Percentiles rank a stretch among this genome's conserved stretches.
These are phyloP conservation scores for Tanozyma kutaoensis DNA, from an alignment of 805 yeast genomes.

Conservation along the genomic window DNA sequence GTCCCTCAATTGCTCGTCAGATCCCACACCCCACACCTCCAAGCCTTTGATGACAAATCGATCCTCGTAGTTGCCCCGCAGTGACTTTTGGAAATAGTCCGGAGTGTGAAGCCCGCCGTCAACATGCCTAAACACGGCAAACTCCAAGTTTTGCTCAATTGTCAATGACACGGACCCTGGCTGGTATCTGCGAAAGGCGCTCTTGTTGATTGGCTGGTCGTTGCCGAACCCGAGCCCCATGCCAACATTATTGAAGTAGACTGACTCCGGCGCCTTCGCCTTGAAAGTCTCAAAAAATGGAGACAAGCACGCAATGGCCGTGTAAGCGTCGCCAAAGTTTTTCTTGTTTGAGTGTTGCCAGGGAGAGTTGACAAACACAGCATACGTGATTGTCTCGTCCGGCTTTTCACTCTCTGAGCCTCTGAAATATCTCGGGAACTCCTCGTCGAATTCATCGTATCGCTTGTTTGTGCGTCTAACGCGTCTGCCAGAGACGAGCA, in stretches of 20 bases:
- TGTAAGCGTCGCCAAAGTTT: conserved; percentile 51
- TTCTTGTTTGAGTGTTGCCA: conserved; percentile 68
- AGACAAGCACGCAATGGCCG: conserved; percentile 49
- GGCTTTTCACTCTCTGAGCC: conserved; percentile 10
- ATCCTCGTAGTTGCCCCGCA: conserved; percentile 41
- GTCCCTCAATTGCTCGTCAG: conserved; percentile 60
- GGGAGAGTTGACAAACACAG: conserved; percentile 52
- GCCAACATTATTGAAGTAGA: conserved; percentile 61
- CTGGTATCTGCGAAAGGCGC: conserved; percentile 27
- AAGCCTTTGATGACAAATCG: conserved; percentile 58
- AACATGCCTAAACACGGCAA: conserved; percentile 63
- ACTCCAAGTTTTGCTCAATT: conserved; percentile 66
- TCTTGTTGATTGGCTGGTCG: conserved; percentile 44
- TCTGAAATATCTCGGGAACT: conserved; percentile 26
- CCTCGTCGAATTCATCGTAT: conserved; percentile 36
- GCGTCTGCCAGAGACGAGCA: conserved; percentile 55
- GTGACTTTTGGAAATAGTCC: conserved; percentile 14
- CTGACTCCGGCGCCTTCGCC: conserved; percentile 8
- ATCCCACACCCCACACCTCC: conserved; percentile 91
- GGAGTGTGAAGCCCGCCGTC: conserved; percentile 6
- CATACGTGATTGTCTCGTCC: conserved; percentile 39
- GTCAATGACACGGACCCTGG: conserved; percentile 78
- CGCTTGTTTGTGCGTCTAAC: conserved; percentile 29
- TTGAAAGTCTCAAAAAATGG: conserved; percentile 50
- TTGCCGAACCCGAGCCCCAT: conserved; percentile 80